phyloP scores from a whole-genome alignment of 1,139 yeast species.

The Geotrichum reessii region DNA sequence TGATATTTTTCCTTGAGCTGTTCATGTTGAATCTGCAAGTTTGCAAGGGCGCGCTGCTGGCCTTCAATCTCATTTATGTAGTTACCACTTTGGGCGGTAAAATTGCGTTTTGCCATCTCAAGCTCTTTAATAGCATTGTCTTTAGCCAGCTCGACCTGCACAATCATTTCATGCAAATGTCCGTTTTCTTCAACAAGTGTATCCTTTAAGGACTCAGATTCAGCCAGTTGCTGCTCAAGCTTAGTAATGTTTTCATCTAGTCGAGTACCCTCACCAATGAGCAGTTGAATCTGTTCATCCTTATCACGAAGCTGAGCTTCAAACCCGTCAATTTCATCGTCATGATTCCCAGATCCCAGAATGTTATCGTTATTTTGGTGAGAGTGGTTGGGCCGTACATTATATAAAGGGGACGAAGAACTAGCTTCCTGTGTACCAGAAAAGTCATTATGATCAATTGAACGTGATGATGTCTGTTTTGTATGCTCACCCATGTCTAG shows the following conservation, averaged over 20 bases:
- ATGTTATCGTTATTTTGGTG: background rate
- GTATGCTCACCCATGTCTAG: background rate
- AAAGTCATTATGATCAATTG: background rate
- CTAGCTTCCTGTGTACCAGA: background rate
- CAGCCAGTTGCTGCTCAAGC: slow-evolving; percentile 30
- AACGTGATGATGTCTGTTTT: background rate
- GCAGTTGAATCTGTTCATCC: slow-evolving; percentile 32
- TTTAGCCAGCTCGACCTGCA: slow-evolving; percentile 27
- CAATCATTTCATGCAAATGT: slow-evolving; percentile 30
- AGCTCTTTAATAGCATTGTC: slow-evolving; percentile 17
- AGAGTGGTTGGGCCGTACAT: background rate
- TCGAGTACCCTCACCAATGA: slow-evolving; percentile 31
- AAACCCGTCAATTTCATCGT: background rate
- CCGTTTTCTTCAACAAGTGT: slow-evolving; percentile 34
- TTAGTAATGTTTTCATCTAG: slow-evolving; percentile 30
- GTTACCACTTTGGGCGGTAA: background rate
- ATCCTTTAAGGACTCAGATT: slow-evolving; percentile 29
- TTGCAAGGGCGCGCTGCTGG: slow-evolving; percentile 9
- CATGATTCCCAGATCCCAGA: background rate
- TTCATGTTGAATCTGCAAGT: slow-evolving; percentile 15
- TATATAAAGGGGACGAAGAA: background rate
- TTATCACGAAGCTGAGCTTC: slow-evolving; percentile 24
- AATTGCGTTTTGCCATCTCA: slow-evolving; percentile 6
- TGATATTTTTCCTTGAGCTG: slow-evolving; percentile 20
- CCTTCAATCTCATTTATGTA: slow-evolving; percentile 17